Evolutionary conservation across 257 asterid genomes (phyloP).

Genomic region (Solanum gandarillasii): DNA sequence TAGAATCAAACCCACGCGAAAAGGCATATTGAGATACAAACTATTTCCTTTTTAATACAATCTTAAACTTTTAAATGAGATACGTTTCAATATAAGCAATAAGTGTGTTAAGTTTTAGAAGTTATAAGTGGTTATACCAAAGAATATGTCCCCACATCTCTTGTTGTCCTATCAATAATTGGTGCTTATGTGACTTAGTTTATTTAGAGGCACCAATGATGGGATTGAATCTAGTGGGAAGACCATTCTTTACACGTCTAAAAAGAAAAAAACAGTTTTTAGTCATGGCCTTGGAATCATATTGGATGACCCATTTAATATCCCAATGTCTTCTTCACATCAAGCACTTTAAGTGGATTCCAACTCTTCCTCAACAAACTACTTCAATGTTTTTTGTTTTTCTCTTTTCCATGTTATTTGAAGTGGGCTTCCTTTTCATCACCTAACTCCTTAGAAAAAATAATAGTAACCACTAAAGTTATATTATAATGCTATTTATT

Average conservation of each 20-base stretch:
- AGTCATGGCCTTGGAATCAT: conserved; percentile 18
- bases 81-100: neutral
- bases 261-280: conserved; percentile 9
- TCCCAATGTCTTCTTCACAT: conserved; percentile 33
- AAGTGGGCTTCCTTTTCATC: conserved; percentile 56
- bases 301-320: conserved; percentile 29
- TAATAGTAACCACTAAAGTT: neutral
- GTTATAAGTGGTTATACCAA: conserved; percentile 18
- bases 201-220: conserved; percentile 38
- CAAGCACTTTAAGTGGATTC: conserved; percentile 62
- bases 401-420: neutral
- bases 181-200: conserved; percentile 29
- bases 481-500: neutral
- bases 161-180: conserved; percentile 53
- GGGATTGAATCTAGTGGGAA: conserved; percentile 51
- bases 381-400: conserved; percentile 6
- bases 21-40: neutral
- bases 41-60: accelerated
- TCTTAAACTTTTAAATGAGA: neutral
- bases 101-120: neutral
- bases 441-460: conserved; percentile 37
- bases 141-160: conserved; percentile 16
- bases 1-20: neutral
- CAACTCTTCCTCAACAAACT: conserved; percentile 37
- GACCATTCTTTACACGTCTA: conserved; percentile 58